Base-by-base conservation (phyloP, 2,329 filamentous ascomycete species). In the Simplicillium sp. region DNA sequence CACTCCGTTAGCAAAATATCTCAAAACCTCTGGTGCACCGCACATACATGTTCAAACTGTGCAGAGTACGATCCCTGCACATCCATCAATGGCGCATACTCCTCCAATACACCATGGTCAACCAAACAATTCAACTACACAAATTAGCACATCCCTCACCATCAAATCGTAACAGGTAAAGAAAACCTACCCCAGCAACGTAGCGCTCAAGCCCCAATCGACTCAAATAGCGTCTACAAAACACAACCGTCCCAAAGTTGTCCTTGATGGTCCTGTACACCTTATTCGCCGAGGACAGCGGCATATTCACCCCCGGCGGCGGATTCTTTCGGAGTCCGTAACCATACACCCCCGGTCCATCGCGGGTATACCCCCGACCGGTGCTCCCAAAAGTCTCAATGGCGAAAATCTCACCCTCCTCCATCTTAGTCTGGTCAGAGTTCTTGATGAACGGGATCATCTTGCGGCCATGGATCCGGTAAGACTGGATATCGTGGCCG, bases 331-430 rank as follows among this genome's bases (percentile, higher is more conserved):
- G 56, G 44, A 67, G 55, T 3, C 66, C 68, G 37, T 77, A 77
- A 11, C 71, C 71, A 40, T 75, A 77, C 14, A 74, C 55, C 0
- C 71, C 72, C 14, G 56, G 47, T 49, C 4, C 85, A 52, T 94
- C 87, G 48, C 75, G 69, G 34, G 90, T 79, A 54, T 82, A 82
- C 46, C 87, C 88, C 53, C 84, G 85, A 44, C 88, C 89, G 11
- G 88, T 95, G 55, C 80, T 89, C 29, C 88, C 88, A 58, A 95
- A 95, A 0, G 88, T 95, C 65, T 95, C 88, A 50, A 95, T 94
- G 45, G 88, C 88, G 60, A 90, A 95, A 14, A 87, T 77, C 52
- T 95, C 88, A 29, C 87, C 87, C 61, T 94, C 88, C 63, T 95
- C 88, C 88, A 95, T 95, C 71, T 94, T 94, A 32, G 86, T 92